Percentiles rank a stretch among this genome's conserved stretches.
phyloP scores from a whole-genome alignment of 2,329 filamentous ascomycete genomes.

The Fusarium camptoceras region DNA sequence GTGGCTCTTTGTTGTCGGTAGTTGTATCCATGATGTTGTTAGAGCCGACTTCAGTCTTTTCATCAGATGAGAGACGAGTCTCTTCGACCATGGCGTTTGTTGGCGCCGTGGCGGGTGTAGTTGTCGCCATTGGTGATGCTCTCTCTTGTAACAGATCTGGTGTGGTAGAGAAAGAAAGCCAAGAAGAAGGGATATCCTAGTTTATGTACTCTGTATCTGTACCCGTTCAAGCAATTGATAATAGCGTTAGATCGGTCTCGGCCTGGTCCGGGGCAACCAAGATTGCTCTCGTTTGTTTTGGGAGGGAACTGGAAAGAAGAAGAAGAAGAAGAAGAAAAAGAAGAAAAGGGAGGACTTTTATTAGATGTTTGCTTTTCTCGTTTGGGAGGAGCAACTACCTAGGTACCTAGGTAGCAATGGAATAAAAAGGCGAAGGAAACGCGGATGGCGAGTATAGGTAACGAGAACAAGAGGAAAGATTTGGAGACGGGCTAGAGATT shows the following conservation, averaged over 20 bases:
- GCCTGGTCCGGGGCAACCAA: constrained; percentile 2
- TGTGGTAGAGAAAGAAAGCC: not conserved
- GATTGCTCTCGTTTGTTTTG: not conserved
- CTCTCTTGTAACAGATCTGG: not conserved
- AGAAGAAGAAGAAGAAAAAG: not conserved
- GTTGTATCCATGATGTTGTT: constrained; percentile 37
- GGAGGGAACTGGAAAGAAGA: not conserved
- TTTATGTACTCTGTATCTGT: not conserved
- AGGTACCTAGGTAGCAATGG: too few relatives aligned
- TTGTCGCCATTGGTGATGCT: constrained; percentile 24
- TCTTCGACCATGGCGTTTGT: constrained; percentile 36
- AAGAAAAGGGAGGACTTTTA: not conserved
- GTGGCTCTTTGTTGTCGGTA: constrained; percentile 30
- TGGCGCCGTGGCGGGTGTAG: constrained; percentile 28
- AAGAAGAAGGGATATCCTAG: not conserved
- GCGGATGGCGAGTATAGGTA: not conserved
- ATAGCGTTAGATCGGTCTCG: not conserved
- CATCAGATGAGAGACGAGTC: constrained; percentile 46
- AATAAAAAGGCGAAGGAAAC: not conserved
- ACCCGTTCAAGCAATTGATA: not conserved
- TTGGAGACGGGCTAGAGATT: constrained; percentile 6
- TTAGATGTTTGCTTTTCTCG: constrained; percentile 11
- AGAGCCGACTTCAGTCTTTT: constrained; percentile 50
- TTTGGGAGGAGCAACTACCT: not conserved
- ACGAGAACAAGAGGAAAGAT: not conserved